Percentiles rank a stretch among this genome's conserved stretches.
Conservation (phyloP, 331 rosid species). For the Acacia concinna region DNA sequence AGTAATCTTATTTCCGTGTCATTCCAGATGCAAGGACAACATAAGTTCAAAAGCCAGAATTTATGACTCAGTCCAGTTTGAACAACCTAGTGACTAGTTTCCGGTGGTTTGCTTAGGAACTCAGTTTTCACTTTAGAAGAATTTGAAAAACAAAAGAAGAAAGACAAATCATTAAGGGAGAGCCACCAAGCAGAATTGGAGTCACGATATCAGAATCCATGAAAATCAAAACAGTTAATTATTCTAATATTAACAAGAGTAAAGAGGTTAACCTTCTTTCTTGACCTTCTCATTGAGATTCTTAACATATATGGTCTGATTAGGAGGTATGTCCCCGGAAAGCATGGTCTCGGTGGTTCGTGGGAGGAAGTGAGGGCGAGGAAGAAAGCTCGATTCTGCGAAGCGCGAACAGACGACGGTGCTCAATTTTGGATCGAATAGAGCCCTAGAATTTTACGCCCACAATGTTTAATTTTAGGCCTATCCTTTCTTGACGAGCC, state of each 20-base stretch:
- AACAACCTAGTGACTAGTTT: background rate
- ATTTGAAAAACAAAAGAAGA: background rate
- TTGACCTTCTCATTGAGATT: conserved; percentile 21
- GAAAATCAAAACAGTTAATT: background rate
- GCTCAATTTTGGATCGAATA: background rate
- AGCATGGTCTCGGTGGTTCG: conserved; percentile 1
- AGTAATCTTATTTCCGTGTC: background rate
- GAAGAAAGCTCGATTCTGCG: background rate
- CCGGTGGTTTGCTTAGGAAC: background rate
- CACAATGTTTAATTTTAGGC: background rate
- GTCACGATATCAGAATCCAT: background rate
- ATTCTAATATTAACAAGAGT: background rate
- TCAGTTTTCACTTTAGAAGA: background rate
- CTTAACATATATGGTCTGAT: conserved; percentile 17
- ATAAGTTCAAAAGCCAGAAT: background rate
- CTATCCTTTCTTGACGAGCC: too few relatives aligned
- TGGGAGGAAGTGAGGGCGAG: background rate
- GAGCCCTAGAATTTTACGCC: conserved; percentile 16
- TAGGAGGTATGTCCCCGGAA: conserved; percentile 21
- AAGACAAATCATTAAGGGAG: background rate
- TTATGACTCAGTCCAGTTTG: background rate
- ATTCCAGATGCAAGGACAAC: background rate
- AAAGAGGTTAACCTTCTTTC: conserved; percentile 1
- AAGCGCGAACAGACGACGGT: background rate
- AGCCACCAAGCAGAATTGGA: background rate